These are phyloP conservation scores for Magnolia changhungtana DNA, from an alignment of 164 flowering plant genomes.

Conservation along the genomic window DNA sequence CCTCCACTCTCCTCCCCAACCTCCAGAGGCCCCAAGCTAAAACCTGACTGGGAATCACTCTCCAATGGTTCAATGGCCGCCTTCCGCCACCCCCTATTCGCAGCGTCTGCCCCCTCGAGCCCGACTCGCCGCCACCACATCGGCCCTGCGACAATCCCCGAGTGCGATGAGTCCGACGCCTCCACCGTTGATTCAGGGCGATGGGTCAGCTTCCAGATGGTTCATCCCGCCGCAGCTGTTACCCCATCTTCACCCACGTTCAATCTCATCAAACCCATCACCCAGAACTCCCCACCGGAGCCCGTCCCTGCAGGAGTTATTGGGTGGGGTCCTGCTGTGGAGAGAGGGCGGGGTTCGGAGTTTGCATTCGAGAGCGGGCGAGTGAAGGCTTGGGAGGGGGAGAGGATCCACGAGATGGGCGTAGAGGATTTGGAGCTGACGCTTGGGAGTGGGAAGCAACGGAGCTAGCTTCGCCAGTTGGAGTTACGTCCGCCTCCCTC, in stretches of 20 bases:
- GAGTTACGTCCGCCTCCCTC: too few species aligned
- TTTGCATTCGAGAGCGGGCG: slow-evolving; percentile 65
- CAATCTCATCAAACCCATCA: slow-evolving; percentile 40
- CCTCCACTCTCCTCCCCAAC: slow-evolving; percentile 92
- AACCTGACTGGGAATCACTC: slow-evolving; percentile 54
- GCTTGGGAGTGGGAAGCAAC: slow-evolving; percentile 60
- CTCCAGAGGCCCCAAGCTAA: slow-evolving; percentile 48
- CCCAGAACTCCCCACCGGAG: slow-evolving; percentile 19
- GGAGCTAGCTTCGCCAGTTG: background rate
- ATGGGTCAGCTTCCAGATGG: slow-evolving; percentile 68
- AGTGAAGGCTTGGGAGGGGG: slow-evolving; percentile 94
- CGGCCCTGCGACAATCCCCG: slow-evolving; percentile 68
- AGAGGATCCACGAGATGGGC: slow-evolving; percentile 77
- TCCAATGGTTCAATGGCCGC: slow-evolving; percentile 31
- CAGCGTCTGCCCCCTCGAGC: slow-evolving; percentile 87
- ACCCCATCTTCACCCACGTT: slow-evolving; percentile 85
- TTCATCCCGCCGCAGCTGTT: background rate
- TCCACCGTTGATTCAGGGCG: slow-evolving; percentile 71
- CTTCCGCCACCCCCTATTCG: slow-evolving; percentile 56
- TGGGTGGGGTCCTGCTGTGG: slow-evolving; percentile 34
- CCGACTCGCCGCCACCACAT: slow-evolving; percentile 57
- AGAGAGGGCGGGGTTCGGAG: slow-evolving; percentile 28
- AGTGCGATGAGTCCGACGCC: slow-evolving; percentile 78
- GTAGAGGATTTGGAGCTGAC: slow-evolving; percentile 90
- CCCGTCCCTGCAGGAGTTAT: slow-evolving; percentile 20